Base-by-base conservation (phyloP, 179 eudicot species). In the Gypsophila paniculata region DNA sequence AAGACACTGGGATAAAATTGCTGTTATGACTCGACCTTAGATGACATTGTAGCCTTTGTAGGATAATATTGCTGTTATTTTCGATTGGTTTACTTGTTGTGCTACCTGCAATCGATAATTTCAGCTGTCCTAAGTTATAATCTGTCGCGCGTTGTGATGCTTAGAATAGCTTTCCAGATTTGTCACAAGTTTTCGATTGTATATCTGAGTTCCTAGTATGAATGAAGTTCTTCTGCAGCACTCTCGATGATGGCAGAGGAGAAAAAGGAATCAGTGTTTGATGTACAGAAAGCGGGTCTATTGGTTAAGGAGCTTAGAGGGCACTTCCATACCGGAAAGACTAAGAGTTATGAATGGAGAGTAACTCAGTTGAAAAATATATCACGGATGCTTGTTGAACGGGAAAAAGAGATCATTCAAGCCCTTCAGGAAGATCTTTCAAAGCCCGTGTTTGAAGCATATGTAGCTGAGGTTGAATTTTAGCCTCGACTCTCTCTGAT, bases 301-400 rank as follows among this genome's bases (percentile, higher is more conserved):
- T 26, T 84, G 58, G 81, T 84, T 2, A 72, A 76, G 66, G 83
- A 81, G 64, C 87, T 84, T 17, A 72, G 81, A 60, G 63, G 51
- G 59, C 73, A 74, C 53, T 84, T 76, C 59, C 60, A 72, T 58
- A 79, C 81, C 4, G 87, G 87, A 23, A 79, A 66, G 75, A 84
- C 85, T 7, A 84, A 58, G 77, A 76, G 77, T 53, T 84, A 81
- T 54, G 81, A 71, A n/a, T 84, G 87, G 87, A 79, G 87, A 79
- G 51, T 60, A 22, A 71, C 75, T 64, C 87, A 84, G n/a, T 22
- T 84, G 61, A 68, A 84, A 75, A 42, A 79, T 63, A 74, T 84
- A 7, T 74, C 72, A 2, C 78, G 62, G 61, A 79, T 84, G 87
- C 48, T 79, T 68, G 73, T 64, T 60, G 83, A 84, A 19, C 69